A percentile compares a stretch with the other conserved stretches of the same genome.
Evolutionary conservation across 2,329 filamentous ascomycete species (phyloP).

Genomic region (Hypocreales sp.): DNA sequence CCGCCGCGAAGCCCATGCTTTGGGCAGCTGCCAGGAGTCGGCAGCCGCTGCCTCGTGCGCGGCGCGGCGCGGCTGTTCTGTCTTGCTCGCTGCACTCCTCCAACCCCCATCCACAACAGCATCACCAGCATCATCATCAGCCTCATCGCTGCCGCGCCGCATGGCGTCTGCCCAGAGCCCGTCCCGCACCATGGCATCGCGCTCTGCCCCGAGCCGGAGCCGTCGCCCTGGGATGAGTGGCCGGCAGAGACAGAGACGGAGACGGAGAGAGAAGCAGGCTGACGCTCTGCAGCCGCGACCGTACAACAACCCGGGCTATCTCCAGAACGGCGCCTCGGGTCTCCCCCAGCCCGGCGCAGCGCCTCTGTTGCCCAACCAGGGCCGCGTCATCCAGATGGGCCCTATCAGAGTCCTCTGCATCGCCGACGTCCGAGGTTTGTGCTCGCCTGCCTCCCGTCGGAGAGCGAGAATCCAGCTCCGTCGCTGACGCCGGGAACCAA

Average conservation of each 20-base stretch:
- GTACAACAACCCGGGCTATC: constrained; percentile 38
- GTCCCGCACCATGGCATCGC: neutral
- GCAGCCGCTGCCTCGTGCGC: neutral
- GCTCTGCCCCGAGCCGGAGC: neutral
- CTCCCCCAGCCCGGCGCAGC: constrained; percentile 42
- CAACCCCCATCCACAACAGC: neutral
- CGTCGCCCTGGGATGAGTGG: no score
- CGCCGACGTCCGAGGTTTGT: constrained; percentile 54
- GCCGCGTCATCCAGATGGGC: constrained; percentile 48
- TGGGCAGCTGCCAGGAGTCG: constrained; percentile 4
- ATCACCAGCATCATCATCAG: neutral
- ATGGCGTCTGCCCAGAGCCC: no score
- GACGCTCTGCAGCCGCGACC: constrained; percentile 20
- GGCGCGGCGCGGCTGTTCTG: neutral
- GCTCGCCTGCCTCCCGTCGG: neutral
- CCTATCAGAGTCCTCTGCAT: constrained; percentile 54
- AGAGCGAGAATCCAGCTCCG: constrained; percentile 1
- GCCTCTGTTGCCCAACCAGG: constrained; percentile 52
- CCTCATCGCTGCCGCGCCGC: neutral
- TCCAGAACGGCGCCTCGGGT: constrained; percentile 45
- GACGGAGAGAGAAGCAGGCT: no score
- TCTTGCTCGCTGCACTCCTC: neutral
- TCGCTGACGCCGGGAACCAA: constrained; percentile 5
- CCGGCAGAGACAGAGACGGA: no score
- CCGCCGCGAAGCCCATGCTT: neutral